These are phyloP conservation scores for Macrophomina pseudophaseolina DNA, from an alignment of 2,329 filamentous ascomycete species.

Conservation along the genomic window DNA sequence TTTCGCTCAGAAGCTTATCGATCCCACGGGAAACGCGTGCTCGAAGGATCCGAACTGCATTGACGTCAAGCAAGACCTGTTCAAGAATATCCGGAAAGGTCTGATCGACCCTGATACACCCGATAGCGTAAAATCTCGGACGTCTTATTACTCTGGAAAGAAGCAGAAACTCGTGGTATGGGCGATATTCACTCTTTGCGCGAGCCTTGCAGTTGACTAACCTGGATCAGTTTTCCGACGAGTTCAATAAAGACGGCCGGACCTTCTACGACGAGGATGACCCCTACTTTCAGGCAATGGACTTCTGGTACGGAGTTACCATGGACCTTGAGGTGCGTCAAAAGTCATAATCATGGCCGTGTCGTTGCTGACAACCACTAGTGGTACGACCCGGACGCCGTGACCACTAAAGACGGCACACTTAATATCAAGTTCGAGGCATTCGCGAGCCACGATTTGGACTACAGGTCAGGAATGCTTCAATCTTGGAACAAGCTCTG, in stretches of 20 bases:
- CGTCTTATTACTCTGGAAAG: slow-evolving; percentile 59
- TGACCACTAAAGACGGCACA: slow-evolving; percentile 65
- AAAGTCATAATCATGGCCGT: background rate
- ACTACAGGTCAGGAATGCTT: slow-evolving; percentile 75
- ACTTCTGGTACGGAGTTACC: slow-evolving; percentile 75
- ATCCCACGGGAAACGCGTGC: slow-evolving; percentile 45
- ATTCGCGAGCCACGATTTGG: slow-evolving; percentile 67
- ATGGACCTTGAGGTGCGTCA: slow-evolving; percentile 65
- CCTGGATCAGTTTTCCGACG: slow-evolving; percentile 66
- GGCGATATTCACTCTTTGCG: background rate
- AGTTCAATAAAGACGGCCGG: slow-evolving; percentile 70
- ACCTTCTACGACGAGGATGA: slow-evolving; percentile 76
- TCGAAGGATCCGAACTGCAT: slow-evolving; percentile 56
- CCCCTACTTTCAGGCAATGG: slow-evolving; percentile 69
- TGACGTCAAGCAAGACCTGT: slow-evolving; percentile 51
- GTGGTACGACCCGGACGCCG: slow-evolving; percentile 74
- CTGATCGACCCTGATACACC: slow-evolving; percentile 74
- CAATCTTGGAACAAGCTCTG: slow-evolving; percentile 77
- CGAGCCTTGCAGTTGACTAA: slow-evolving; percentile 17
- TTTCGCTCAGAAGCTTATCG: slow-evolving; percentile 57
- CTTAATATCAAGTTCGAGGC: slow-evolving; percentile 69
- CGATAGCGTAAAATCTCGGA: slow-evolving; percentile 60
- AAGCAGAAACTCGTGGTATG: slow-evolving; percentile 66
- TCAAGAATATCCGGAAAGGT: slow-evolving; percentile 63
- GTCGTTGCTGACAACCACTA: slow-evolving; percentile 36